phyloP scores from a whole-genome alignment of 257 asterid species.

The Petunia secreta region DNA sequence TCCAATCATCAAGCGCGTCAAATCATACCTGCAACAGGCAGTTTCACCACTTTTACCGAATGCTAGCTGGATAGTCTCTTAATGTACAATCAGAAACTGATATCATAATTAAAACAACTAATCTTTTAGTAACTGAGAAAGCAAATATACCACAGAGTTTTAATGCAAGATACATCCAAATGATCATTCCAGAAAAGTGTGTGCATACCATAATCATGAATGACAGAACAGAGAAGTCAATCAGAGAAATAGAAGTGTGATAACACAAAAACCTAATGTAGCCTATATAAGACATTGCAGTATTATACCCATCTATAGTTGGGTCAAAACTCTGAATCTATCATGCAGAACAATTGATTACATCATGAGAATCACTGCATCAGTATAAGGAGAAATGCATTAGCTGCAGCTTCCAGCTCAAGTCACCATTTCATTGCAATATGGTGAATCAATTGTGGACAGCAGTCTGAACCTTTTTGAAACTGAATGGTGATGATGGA shows the following conservation, averaged over 20 bases:
- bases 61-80: conserved; percentile 10
- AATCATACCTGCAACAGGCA: conserved; percentile 70
- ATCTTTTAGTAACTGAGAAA: conserved; percentile 11
- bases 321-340: too few relatives aligned
- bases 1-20: conserved; percentile 92
- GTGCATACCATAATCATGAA: conserved; percentile 7
- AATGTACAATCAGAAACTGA: background rate
- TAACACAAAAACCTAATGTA: background rate
- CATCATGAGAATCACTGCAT: too few relatives aligned
- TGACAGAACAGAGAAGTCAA: conserved; percentile 8
- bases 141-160: background rate
- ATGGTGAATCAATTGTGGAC: too few relatives aligned
- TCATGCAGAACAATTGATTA: too few relatives aligned
- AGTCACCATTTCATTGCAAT: too few relatives aligned
- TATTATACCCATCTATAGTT: too few relatives aligned
- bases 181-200: background rate
- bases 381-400: too few relatives aligned
- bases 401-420: too few relatives aligned
- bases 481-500: too few relatives aligned
- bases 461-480: too few relatives aligned
- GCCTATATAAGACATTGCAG: background rate
- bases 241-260: background rate
- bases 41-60: conserved; percentile 6
- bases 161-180: background rate
- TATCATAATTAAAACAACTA: background rate